Evolutionary conservation across 345 rosid species (phyloP).

Genomic region (Hypericum androsaemum): DNA sequence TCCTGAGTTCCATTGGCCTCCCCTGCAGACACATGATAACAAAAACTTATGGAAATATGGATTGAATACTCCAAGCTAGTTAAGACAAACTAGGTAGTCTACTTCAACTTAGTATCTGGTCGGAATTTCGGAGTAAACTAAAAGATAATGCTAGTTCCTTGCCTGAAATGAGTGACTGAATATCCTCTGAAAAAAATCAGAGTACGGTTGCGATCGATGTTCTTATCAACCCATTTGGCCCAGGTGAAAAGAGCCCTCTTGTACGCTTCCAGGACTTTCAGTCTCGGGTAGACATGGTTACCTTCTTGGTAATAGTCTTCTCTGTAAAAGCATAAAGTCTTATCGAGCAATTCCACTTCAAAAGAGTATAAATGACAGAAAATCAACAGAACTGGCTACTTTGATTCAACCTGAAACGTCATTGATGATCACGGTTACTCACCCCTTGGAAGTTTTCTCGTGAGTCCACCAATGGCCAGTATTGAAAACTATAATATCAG

Average conservation of each 20-base stretch:
- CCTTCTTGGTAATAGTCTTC: constrained; percentile 92
- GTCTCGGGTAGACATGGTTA: constrained; percentile 50
- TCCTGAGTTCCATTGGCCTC: constrained; percentile 88
- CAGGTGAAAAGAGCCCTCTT: constrained; percentile 69
- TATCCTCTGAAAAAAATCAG: constrained; percentile 70
- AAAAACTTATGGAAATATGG: neutral
- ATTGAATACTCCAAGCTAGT: no score
- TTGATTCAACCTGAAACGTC: no score
- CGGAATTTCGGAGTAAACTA: neutral
- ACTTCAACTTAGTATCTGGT: no score
- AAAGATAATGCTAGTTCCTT: neutral
- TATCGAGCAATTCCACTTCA: no score
- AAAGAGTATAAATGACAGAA: no score
- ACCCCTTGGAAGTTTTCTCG: constrained; percentile 89
- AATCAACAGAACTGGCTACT: no score
- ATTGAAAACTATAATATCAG: constrained; percentile 72
- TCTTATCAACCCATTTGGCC: constrained; percentile 78
- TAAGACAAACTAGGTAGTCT: no score
- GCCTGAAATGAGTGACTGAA: constrained; percentile 85
- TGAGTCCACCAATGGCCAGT: constrained; percentile 99
- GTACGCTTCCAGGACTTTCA: constrained; percentile 71
- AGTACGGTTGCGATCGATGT: constrained; percentile 39
- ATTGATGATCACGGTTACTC: no score
- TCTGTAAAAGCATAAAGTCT: constrained; percentile 24
- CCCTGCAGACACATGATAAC: constrained; percentile 31